Evolutionary conservation across 495 filamentous ascomycete species (phyloP), one percentile per base, ranked within the genome.

Genomic region (Pseudoneurospora amorphoporcata): DNA sequence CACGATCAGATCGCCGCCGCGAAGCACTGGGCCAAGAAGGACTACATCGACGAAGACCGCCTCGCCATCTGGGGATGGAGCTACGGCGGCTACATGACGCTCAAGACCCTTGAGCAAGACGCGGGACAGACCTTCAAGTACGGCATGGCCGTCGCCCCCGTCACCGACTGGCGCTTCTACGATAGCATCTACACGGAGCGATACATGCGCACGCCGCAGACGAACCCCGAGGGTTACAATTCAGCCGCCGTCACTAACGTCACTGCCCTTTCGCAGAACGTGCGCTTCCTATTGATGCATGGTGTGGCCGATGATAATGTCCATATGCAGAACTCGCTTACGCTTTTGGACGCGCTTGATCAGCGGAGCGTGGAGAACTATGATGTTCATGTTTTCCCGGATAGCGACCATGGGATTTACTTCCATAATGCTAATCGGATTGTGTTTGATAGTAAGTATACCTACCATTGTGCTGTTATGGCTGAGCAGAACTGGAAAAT

Each of bases 51-150:
- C 81, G 86, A 87, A 73, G 83, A 87, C 10, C 86, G 90, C 40
- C 89, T 99, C 72, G 95, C 94, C 1, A 97, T 99, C 77, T 99
- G 95, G 95, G 95, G 95, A 42, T 99, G 95, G 95, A 95, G 92
- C 74, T 99, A 94, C 78, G 95, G 95, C 41, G 95, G 95, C 19
- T 99, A 97, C 85, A 94, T 93, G 89, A 93, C 95, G n/a, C 84
- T 99, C 71, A 99, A 99, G 83, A 94, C 93, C 4, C 87, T 99
- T 3, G 95, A 99, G 82, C 86, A 89, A 74, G 95, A 99, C 80
- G 95, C 86, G 2, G 95, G 95, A 7, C 77, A 88, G 75, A 98
- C 94, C 0, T 99, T 98, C 83, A 88, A 88, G 41, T 99, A 98
- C 78, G 95, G 96, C 39, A 97, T 99, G 93, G 94, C 95, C 14